These are phyloP conservation scores for Pythium phragmitis DNA, from an alignment of 352 stramenopile species.

Conservation along the genomic window DNA sequence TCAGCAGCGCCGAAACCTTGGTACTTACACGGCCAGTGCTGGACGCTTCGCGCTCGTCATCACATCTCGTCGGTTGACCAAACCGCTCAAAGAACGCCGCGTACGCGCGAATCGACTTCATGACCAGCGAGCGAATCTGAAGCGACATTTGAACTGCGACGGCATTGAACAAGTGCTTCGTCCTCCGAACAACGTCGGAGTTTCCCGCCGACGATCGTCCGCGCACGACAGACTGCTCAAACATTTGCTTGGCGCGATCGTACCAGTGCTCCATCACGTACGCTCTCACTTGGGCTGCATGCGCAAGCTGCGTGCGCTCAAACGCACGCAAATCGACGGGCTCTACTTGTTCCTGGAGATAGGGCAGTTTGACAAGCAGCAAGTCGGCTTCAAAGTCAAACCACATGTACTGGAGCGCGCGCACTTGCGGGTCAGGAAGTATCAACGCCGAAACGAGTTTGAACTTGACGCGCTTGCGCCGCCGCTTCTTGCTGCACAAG, in stretches of 20 bases:
- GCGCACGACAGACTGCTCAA: slow-evolving; percentile 33
- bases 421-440: slow-evolving; percentile 48
- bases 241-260: slow-evolving; percentile 37
- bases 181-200: slow-evolving; percentile 21
- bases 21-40: neutral
- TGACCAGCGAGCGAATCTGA: slow-evolving; percentile 61
- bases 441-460: slow-evolving; percentile 47
- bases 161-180: slow-evolving; percentile 57
- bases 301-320: slow-evolving; percentile 48
- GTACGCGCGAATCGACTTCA: slow-evolving; percentile 66
- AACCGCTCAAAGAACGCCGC: slow-evolving; percentile 70
- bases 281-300: slow-evolving; percentile 40
- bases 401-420: slow-evolving; percentile 60
- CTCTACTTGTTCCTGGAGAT: slow-evolving; percentile 13
- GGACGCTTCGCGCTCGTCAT: neutral
- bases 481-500: slow-evolving; percentile 26
- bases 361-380: slow-evolving; percentile 49
- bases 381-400: slow-evolving; percentile 49
- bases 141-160: slow-evolving; percentile 74
- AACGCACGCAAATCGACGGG: slow-evolving; percentile 53
- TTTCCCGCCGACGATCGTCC: slow-evolving; percentile 7
- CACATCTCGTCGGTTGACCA: slow-evolving; percentile 8
- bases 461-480: slow-evolving; percentile 39
- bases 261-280: slow-evolving; percentile 71
- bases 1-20: slow-evolving; percentile 22